phyloP scores from a whole-genome alignment of 495 filamentous ascomycete genomes.

The Hamigera avellanea region DNA sequence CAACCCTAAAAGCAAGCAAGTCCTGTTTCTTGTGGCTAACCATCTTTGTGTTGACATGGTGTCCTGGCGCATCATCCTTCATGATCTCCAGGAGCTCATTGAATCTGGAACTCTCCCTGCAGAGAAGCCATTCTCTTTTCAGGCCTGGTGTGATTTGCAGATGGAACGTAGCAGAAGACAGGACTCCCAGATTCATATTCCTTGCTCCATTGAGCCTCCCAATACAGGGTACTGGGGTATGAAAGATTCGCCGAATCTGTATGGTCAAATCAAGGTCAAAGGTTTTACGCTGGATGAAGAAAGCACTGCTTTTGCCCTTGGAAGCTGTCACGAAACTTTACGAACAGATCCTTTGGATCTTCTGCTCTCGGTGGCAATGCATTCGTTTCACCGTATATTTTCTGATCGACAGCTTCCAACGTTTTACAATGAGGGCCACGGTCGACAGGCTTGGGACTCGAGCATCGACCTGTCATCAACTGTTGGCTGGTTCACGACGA shows the following conservation, averaged over 20 bases:
- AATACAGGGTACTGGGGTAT: slow-evolving; percentile 43
- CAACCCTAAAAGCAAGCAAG: slow-evolving; percentile 36
- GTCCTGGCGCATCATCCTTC: slow-evolving; percentile 57
- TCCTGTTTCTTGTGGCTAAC: slow-evolving; percentile 54
- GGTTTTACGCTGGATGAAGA: slow-evolving; percentile 32
- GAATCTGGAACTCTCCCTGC: slow-evolving; percentile 22
- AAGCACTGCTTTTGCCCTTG: slow-evolving; percentile 31
- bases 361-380: slow-evolving; percentile 35
- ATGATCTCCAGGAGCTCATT: slow-evolving; percentile 56
- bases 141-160: slow-evolving; percentile 46
- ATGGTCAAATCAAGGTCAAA: slow-evolving; percentile 34
- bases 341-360: slow-evolving; percentile 43
- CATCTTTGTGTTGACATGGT: slow-evolving; percentile 60
- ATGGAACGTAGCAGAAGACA: slow-evolving; percentile 23
- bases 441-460: slow-evolving; percentile 39
- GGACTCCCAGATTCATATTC: slow-evolving; percentile 13
- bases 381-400: slow-evolving; percentile 37
- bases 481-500: slow-evolving; percentile 51
- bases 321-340: slow-evolving; percentile 31
- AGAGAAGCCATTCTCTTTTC: slow-evolving; percentile 45
- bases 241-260: slow-evolving; percentile 30
- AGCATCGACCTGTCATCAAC: slow-evolving; percentile 42
- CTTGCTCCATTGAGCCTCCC: slow-evolving; percentile 21
- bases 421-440: slow-evolving; percentile 46
- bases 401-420: slow-evolving; percentile 43